Evolutionary conservation across 2,329 filamentous ascomycete species (phyloP), one percentile per base, ranked within the genome.

Genomic region (Sarocladium kiliense): DNA sequence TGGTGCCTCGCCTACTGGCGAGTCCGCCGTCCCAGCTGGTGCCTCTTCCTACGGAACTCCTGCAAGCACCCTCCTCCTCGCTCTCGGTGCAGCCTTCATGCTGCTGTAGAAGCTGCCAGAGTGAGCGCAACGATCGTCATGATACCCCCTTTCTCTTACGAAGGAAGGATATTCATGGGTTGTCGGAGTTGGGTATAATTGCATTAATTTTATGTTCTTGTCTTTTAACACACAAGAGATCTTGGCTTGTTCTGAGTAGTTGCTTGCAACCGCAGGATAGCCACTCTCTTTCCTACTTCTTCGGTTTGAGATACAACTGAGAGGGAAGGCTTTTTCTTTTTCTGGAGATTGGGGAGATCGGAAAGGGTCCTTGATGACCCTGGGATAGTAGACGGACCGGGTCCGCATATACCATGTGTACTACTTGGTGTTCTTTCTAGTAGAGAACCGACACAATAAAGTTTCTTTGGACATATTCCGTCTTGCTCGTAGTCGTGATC

Each of bases 11-110:
- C 3, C 44, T 21, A 53, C n/a, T 23, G 56, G 45, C 21, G 54
- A 53, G 16, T 37, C 53, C 19, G 34, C 39, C 42, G 30, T 32
- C 25, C 49, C 39, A 12, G 49, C 32, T 21, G 37, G 32, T 12
- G 37, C 53, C 47, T 16, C 36, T 37, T 54, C 32, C 39, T 53
- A 78, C 58, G 61, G 69, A 50, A 69, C 71, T 7, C 72, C 77
- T 25, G 44, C 44, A 47, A 67, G 67, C 63, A 68, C 72, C 16
- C 60, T 76, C 58, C 68, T 82, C 47, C 59, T 77, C 51, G 73
- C 65, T 57, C 57, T 77, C 32, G 76, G 67, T 55, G 71, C 70
- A 32, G 69, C 72, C 56, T 67, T 80, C 56, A 60, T 80, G 62
- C 66, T 81, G 37, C 56, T 70, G 58, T 69, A 66, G 53, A 36